Evolutionary conservation across 2,329 filamentous ascomycete genomes (phyloP).

Genomic region (Neoarthrinium moseri): DNA sequence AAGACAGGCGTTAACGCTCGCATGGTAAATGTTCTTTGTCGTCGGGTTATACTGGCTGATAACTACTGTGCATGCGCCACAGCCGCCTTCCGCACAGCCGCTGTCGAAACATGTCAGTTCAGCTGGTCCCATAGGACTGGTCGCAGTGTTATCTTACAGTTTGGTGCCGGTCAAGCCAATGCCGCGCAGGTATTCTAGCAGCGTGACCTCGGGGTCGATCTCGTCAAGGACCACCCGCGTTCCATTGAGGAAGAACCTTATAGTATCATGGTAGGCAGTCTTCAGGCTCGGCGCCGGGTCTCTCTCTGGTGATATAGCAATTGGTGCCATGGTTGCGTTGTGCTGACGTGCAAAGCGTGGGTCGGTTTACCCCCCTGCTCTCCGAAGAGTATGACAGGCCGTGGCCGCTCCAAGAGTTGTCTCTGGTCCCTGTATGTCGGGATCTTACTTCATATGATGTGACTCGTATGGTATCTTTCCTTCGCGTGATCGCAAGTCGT

Average conservation of each 20-base stretch:
- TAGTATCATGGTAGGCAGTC: constrained; percentile 77
- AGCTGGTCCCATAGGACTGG: background rate
- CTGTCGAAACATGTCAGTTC: constrained; percentile 28
- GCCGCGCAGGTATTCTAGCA: constrained; percentile 89
- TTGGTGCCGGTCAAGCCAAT: constrained; percentile 95
- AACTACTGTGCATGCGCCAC: constrained; percentile 94
- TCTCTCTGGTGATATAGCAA: constrained; percentile 49
- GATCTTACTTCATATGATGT: too few relatives aligned
- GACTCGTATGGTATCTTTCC: too few relatives aligned
- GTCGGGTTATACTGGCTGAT: constrained; percentile 92
- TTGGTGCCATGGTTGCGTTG: constrained; percentile 52
- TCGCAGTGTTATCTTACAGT: constrained; percentile 47
- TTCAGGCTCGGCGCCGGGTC: constrained; percentile 57
- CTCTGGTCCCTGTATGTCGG: too few relatives aligned
- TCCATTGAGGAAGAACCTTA: constrained; percentile 93
- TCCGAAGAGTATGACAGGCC: too few relatives aligned
- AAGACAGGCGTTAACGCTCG: constrained; percentile 92
- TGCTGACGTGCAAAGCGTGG: too few relatives aligned
- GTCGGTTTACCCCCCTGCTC: too few relatives aligned
- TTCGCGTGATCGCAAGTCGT: too few relatives aligned
- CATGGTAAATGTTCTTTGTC: constrained; percentile 90
- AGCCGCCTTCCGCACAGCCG: constrained; percentile 94
- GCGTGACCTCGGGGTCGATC: constrained; percentile 85
- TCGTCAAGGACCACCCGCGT: constrained; percentile 83
- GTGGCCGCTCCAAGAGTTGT: too few relatives aligned